Evolutionary conservation across 2,329 filamentous ascomycete species (phyloP).

Genomic region (Hypoxylon sp.): DNA sequence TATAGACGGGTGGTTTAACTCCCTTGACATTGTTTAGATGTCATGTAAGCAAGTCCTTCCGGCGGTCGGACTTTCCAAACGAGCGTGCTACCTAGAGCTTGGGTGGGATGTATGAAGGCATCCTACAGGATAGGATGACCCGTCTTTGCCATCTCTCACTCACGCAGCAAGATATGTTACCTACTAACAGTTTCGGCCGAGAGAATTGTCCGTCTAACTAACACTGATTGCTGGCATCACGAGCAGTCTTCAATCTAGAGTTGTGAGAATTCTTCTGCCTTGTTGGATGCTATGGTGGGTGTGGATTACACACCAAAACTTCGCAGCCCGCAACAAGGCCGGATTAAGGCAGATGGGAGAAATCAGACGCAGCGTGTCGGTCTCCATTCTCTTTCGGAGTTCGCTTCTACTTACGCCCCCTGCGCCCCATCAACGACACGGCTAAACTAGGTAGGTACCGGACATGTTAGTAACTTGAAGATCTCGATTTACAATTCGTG

Average conservation of each 20-base stretch:
- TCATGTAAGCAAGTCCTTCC: not conserved
- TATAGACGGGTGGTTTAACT: not conserved
- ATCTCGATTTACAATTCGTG: not conserved
- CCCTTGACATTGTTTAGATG: not conserved
- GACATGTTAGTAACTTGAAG: no score
- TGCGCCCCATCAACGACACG: no score
- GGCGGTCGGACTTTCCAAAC: not conserved
- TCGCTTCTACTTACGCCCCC: no score
- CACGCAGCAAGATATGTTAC: not conserved
- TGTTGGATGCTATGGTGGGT: not conserved
- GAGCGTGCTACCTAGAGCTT: not conserved
- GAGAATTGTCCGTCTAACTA: not conserved
- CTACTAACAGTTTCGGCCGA: not conserved
- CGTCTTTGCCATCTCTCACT: not conserved
- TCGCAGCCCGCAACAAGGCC: not conserved
- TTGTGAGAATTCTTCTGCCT: not conserved
- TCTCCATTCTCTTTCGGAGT: not conserved
- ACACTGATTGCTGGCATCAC: not conserved
- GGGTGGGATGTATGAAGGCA: not conserved
- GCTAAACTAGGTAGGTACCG: no score
- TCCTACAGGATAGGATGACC: conserved; percentile 1
- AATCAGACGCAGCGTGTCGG: not conserved
- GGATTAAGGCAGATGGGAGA: not conserved
- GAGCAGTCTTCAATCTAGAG: not conserved
- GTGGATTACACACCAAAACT: no score